Conservation (phyloP, 768 basidiomycete species). For the Megacollybia marginata region DNA sequence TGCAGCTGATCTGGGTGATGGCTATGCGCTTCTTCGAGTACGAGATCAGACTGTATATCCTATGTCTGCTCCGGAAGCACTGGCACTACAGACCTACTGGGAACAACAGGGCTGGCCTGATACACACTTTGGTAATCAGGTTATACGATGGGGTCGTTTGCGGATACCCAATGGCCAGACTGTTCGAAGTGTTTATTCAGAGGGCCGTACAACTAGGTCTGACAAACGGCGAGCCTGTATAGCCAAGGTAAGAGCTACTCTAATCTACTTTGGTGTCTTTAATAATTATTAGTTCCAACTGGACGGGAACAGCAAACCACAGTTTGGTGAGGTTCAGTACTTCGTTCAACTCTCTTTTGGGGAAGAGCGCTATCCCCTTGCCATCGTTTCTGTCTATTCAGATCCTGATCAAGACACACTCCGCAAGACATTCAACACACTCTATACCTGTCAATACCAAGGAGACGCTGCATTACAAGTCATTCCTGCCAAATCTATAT, state of each 20-base stretch:
- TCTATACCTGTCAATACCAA: slow-evolving; percentile 8
- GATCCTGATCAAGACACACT: slow-evolving; percentile 8
- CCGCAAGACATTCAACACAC: slow-evolving; percentile 9
- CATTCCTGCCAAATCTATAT: slow-evolving; percentile 7
- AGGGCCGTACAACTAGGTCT: background rate
- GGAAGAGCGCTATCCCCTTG: background rate
- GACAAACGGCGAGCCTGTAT: background rate
- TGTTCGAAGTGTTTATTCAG: slow-evolving; percentile 5
- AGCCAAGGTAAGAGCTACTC: background rate
- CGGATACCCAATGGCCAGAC: slow-evolving; percentile 14
- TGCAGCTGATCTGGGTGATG: slow-evolving; percentile 8
- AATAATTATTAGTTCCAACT: background rate
- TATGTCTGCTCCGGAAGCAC: background rate
- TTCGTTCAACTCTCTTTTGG: background rate
- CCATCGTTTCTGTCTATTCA: slow-evolving; percentile 15
- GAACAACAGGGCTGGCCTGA: background rate
- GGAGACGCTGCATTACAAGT: slow-evolving; percentile 6
- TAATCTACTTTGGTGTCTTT: background rate
- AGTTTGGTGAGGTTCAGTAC: background rate
- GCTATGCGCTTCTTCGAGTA: slow-evolving; percentile 3
- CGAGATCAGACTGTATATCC: background rate
- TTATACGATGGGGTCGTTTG: slow-evolving; percentile 8
- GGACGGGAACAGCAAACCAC: background rate
- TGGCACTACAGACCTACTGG: background rate
- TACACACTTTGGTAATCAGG: background rate